Percentiles rank a stretch among this genome's conserved stretches.
Evolutionary conservation across 495 filamentous ascomycete genomes (phyloP).

Genomic region (Lindgomyces ingoldianus): DNA sequence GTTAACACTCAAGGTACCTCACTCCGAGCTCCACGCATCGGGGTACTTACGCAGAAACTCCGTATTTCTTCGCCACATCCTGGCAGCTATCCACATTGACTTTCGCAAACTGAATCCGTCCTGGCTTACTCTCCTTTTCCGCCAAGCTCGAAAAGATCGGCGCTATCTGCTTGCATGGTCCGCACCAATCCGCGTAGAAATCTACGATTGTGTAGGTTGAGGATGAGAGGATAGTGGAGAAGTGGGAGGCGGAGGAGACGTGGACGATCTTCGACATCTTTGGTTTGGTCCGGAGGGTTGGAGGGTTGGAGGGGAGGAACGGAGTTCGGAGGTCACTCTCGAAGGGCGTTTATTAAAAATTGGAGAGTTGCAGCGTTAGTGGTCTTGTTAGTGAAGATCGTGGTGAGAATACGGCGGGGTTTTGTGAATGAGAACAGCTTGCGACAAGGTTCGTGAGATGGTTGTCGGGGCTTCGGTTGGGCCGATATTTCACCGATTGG

Average conservation of each 20-base stretch:
- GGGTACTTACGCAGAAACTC: constrained; percentile 37
- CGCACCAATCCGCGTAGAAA: constrained; percentile 44
- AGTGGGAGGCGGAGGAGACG: constrained; percentile 30
- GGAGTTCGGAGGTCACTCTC: not conserved
- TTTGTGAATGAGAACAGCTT: constrained; percentile 20
- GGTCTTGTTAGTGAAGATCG: not conserved
- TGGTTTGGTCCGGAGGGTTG: not conserved
- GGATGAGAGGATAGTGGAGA: constrained; percentile 25
- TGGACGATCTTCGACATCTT: constrained; percentile 20
- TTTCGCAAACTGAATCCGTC: constrained; percentile 37
- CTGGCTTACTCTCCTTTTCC: constrained; percentile 31
- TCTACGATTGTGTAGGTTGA: constrained; percentile 38
- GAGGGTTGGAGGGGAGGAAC: not conserved
- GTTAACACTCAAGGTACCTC: not conserved
- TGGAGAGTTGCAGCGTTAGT: not conserved
- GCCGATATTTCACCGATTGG: not conserved
- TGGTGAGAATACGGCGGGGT: constrained; percentile 17
- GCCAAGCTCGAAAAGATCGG: constrained; percentile 37
- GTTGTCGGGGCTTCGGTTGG: constrained; percentile 2
- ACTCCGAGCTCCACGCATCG: not conserved
- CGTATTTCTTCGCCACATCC: constrained; percentile 36
- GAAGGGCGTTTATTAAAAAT: not conserved
- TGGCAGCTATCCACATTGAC: constrained; percentile 38
- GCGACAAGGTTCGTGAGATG: constrained; percentile 1
- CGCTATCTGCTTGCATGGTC: constrained; percentile 41